These are phyloP conservation scores for Malus hybrid DNA, from an alignment of 331 rosid genomes.

Conservation along the genomic window DNA sequence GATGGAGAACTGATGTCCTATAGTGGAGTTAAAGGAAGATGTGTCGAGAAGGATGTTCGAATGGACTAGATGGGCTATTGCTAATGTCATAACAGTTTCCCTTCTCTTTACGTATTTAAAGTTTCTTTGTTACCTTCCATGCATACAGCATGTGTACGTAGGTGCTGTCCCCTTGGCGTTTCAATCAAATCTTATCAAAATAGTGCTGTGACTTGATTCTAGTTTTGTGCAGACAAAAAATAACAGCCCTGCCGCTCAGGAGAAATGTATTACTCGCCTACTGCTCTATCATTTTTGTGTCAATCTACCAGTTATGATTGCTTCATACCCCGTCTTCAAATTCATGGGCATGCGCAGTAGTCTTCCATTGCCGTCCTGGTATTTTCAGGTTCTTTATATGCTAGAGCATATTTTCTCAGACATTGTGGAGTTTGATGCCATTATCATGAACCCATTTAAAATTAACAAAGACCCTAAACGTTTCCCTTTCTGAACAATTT, in stretches of 20 bases:
- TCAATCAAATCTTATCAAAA: background rate
- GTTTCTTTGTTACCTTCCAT: background rate
- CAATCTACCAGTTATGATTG: constrained; percentile 85
- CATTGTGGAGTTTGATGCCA: background rate
- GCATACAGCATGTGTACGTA: background rate
- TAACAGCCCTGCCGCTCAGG: constrained; percentile 89
- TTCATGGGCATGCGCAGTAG: constrained; percentile 86
- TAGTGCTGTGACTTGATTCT: constrained; percentile 14
- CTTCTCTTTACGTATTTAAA: background rate
- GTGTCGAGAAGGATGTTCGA: background rate
- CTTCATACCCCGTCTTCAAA: constrained; percentile 81
- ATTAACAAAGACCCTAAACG: background rate
- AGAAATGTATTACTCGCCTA: constrained; percentile 75
- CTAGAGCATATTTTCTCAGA: constrained; percentile 21
- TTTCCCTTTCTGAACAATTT: background rate
- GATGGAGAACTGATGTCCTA: background rate
- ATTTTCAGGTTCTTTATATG: constrained; percentile 77
- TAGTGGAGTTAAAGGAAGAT: too few species aligned
- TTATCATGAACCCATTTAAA: background rate
- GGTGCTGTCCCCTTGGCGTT: background rate
- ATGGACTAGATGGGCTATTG: background rate
- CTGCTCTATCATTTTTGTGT: constrained; percentile 81
- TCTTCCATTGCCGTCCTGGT: constrained; percentile 99
- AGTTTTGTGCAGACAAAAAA: constrained; percentile 60
- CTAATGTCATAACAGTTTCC: background rate